Evolutionary conservation across 306 rosid species (phyloP), one percentile per base, ranked within the genome.

Genomic region (Fragaria ananassa): DNA sequence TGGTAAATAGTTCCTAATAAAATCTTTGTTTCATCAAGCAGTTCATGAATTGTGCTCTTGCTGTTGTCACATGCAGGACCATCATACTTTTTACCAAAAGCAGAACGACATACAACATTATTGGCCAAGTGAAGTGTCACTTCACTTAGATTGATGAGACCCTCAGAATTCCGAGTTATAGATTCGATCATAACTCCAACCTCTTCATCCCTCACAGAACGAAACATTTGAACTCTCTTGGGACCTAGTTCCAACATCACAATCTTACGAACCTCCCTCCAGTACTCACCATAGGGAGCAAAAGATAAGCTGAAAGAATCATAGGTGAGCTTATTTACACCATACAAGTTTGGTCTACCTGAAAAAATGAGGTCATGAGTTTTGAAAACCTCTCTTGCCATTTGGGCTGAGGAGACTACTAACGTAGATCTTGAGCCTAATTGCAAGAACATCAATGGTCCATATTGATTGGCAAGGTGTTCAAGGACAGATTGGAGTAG

Each of bases 371-470:
- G 49, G 47, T 87, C 93, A 72, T 84, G 74, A 78, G 83, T 80
- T 70, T 82, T 87, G 84, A 87, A 80, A 4, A 89, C 44, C 62
- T 87, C 87, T 69, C 57, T 73, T 1, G 88, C 91, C 69, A 67
- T 69, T 4, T 84, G 72, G 0, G 87, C 81, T 11, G 91, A 87
- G 3, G 90, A 89, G 14, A 89, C 75, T 0, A 84, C 85, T 8
- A 90, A 42, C 27, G 84, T 71, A 31, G 85, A 82, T 8, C 58
- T 21, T 29, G 69, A 80, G n/a, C 89, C 95, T 7, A 88, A 29
- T 34, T 88, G 73, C 78, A 90, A 74, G 61, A 83, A 81, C 88
- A 90, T 86, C 54, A 86, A 42, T 11, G 89, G 77, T 12, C 90
- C 92, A 34, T 90, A 34, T 66, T 79, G 17, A 5, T 39, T 21